These are phyloP conservation scores for Boletus reticuloceps DNA, from an alignment of 768 basidiomycete genomes.

Conservation along the genomic window DNA sequence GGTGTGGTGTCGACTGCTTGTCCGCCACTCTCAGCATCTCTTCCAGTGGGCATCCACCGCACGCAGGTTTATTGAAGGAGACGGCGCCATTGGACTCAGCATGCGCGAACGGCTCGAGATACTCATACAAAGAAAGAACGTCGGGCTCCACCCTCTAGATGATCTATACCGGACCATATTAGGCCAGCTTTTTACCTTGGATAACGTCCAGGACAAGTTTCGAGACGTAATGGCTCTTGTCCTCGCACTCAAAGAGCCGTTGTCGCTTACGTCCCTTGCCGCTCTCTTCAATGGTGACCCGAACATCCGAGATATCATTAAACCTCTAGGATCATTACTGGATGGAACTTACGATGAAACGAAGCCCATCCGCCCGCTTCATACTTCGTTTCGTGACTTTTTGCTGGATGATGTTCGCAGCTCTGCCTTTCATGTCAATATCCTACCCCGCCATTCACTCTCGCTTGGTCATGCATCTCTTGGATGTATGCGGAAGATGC, in stretches of 20 bases:
- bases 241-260: conserved; percentile 17
- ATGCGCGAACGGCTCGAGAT: conserved; percentile 10
- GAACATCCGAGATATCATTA: conserved; percentile 15
- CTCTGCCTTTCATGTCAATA: conserved; percentile 17
- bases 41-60: conserved; percentile 36
- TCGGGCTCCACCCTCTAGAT: conserved; percentile 11
- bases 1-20: conserved; percentile 21
- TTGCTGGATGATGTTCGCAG: conserved; percentile 24
- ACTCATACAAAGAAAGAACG: conserved; percentile 4
- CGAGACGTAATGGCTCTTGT: conserved; percentile 22
- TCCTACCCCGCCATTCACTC: conserved; percentile 12
- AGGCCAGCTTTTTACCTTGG: conserved; percentile 9
- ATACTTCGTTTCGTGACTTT: conserved; percentile 37
- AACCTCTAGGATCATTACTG: conserved; percentile 21
- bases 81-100: conserved; percentile 9
- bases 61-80: conserved; percentile 24
- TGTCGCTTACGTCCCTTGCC: conserved; percentile 14
- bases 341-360: conserved; percentile 13
- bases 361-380: conserved; percentile 29
- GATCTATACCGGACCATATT: conserved; percentile 21
- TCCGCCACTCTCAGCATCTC: conserved; percentile 26
- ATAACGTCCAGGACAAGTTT: conserved; percentile 7
- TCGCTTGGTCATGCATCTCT: conserved; percentile 29
- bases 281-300: conserved; percentile 9
- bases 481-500: conserved; percentile 28